A percentile compares a stretch with the other conserved stretches of the same genome.
Evolutionary conservation across 2,329 filamentous ascomycete species (phyloP).

Genomic region (Aureobasidium sp.): DNA sequence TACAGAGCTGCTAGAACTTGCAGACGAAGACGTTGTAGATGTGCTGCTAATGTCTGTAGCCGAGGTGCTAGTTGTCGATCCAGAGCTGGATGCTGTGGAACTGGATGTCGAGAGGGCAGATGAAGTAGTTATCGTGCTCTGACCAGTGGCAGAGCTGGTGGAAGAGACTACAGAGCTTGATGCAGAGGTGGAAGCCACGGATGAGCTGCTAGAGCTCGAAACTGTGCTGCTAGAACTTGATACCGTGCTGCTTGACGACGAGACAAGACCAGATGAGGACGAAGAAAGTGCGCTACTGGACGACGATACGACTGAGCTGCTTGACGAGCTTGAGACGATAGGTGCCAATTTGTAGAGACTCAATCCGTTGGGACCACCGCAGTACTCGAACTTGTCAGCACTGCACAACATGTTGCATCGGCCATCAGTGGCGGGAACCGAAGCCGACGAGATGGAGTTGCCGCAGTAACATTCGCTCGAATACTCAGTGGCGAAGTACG

Average conservation of each 20-base stretch:
- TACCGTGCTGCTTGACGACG: background rate
- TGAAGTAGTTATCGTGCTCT: too few relatives aligned
- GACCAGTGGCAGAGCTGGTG: too few relatives aligned
- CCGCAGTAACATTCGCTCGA: slow-evolving; percentile 32
- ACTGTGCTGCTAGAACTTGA: background rate
- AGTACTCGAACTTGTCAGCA: slow-evolving; percentile 27
- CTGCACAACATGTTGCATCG: slow-evolving; percentile 27
- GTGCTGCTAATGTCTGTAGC: too few relatives aligned
- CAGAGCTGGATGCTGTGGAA: slow-evolving; percentile 5
- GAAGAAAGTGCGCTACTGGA: background rate
- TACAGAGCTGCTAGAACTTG: too few relatives aligned
- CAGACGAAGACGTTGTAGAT: too few relatives aligned
- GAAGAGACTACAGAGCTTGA: slow-evolving; percentile 7
- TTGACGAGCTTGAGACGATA: background rate
- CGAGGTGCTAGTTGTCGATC: too few relatives aligned
- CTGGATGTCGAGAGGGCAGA: slow-evolving; percentile 7
- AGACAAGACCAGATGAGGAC: background rate
- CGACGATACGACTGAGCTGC: background rate
- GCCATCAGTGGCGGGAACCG: slow-evolving; percentile 15
- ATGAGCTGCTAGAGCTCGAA: background rate
- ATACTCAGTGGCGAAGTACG: slow-evolving; percentile 36
- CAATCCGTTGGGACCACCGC: slow-evolving; percentile 28
- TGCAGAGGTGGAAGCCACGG: background rate
- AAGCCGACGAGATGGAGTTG: slow-evolving; percentile 20
- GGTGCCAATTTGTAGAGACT: slow-evolving; percentile 23